Conservation (phyloP, 139 green algal genomes). For the Picochlorum costavermella region DNA sequence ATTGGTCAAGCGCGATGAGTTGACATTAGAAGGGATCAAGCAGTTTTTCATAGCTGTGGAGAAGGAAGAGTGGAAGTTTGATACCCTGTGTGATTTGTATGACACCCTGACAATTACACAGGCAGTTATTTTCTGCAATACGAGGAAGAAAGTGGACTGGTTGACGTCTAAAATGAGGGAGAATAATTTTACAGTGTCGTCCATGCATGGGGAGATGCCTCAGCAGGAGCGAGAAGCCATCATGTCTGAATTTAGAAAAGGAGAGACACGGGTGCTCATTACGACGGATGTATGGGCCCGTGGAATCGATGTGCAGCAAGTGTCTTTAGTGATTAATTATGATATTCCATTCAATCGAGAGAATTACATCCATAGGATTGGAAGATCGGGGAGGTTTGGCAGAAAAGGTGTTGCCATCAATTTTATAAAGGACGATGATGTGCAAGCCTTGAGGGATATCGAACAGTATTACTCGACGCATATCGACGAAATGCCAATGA, state of each 20-base stretch:
- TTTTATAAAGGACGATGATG: slow-evolving; percentile 94
- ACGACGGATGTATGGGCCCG: slow-evolving; percentile 98
- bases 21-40: slow-evolving; percentile 99
- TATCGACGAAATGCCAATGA: slow-evolving; percentile 94
- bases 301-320: slow-evolving; percentile 96
- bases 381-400: slow-evolving; percentile 82
- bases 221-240: slow-evolving; percentile 98
- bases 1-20: slow-evolving; percentile 98
- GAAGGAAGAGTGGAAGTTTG: slow-evolving; percentile 99
- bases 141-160: slow-evolving; percentile 97
- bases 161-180: slow-evolving; percentile 92
- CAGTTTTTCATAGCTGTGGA: slow-evolving; percentile 99
- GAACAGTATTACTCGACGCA: slow-evolving; percentile 97
- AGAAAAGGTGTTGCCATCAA: slow-evolving; percentile 99
- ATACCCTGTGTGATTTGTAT: slow-evolving; percentile 99
- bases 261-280: slow-evolving; percentile 88
- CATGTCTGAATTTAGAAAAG: slow-evolving; percentile 90
- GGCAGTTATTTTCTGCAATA: slow-evolving; percentile 99
- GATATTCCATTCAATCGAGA: slow-evolving; percentile 97
- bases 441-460: slow-evolving; percentile 91
- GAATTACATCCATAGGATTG: slow-evolving; percentile 99
- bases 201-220: slow-evolving; percentile 98
- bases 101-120: slow-evolving; percentile 99
- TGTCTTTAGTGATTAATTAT: slow-evolving; percentile 99
- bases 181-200: slow-evolving; percentile 96